Evolutionary conservation across 345 rosid species (phyloP).

Genomic region (Eucalyptus erythrocorys): DNA sequence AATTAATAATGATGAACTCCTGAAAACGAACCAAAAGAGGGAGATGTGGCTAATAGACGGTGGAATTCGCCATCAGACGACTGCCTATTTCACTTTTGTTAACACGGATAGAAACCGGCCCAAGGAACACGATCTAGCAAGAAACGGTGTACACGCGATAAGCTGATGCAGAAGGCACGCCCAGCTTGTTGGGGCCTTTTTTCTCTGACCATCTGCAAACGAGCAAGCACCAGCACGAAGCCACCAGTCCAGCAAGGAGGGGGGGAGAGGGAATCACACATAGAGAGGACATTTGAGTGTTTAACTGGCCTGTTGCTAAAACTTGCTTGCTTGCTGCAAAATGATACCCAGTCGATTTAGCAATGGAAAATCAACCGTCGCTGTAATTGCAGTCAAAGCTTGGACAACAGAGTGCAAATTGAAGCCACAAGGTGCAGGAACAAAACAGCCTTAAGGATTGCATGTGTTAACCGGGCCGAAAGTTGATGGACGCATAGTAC

Average conservation of each 20-base stretch:
- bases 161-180: too few relatives aligned
- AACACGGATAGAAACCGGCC: too few relatives aligned
- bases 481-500: not conserved
- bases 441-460: not conserved
- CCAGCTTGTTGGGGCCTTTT: not conserved
- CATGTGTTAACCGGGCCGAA: not conserved
- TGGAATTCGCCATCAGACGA: too few relatives aligned
- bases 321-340: not conserved
- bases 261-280: not conserved
- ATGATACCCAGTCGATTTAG: not conserved
- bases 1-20: too few relatives aligned
- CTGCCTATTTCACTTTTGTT: too few relatives aligned
- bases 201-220: not conserved
- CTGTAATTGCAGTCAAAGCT: not conserved
- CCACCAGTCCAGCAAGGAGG: not conserved
- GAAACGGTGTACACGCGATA: too few relatives aligned
- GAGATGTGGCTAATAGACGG: too few relatives aligned
- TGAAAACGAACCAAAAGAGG: too few relatives aligned
- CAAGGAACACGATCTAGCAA: too few relatives aligned
- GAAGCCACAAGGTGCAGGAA: not conserved
- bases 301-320: not conserved
- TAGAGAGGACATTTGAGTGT: not conserved
- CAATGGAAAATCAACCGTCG: not conserved
- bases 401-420: not conserved
- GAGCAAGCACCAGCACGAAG: too few relatives aligned